Conservation (phyloP, 306 rosid genomes). For the Urtica urens region DNA sequence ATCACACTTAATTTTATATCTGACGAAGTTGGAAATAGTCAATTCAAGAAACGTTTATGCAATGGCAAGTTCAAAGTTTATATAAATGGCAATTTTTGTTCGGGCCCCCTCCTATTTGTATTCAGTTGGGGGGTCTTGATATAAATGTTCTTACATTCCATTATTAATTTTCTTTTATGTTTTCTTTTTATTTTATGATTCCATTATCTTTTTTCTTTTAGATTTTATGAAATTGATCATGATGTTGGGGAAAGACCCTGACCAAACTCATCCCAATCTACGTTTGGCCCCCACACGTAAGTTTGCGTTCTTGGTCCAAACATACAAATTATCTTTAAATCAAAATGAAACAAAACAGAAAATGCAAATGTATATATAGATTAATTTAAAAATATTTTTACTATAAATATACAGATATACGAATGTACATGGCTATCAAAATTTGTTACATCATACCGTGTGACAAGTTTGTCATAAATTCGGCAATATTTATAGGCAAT, state of each 20-base stretch:
- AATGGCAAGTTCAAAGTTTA: neutral
- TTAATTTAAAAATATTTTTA: too few relatives aligned
- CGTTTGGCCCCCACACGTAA: constrained; percentile 5
- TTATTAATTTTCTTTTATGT: neutral
- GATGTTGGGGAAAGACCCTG: neutral
- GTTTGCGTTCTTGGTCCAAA: constrained; percentile 4
- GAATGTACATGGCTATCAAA: too few relatives aligned
- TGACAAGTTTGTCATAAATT: too few relatives aligned
- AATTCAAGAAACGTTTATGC: constrained; percentile 14
- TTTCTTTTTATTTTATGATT: neutral
- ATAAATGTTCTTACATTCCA: neutral
- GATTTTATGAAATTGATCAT: neutral
- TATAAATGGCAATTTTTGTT: neutral
- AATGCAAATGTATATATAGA: too few relatives aligned
- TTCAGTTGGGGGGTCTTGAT: neutral
- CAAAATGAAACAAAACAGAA: too few relatives aligned
- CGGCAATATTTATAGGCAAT: too few relatives aligned
- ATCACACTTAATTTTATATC: constrained; percentile 2
- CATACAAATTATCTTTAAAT: neutral
- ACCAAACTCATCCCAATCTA: neutral
- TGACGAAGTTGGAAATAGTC: constrained; percentile 9
- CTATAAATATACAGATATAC: too few relatives aligned
- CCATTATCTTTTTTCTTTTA: constrained; percentile 2
- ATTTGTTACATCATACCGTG: too few relatives aligned
- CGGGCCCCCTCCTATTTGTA: neutral